Conservation (phyloP, 495 filamentous ascomycete species). For the Extremus antarcticus region DNA sequence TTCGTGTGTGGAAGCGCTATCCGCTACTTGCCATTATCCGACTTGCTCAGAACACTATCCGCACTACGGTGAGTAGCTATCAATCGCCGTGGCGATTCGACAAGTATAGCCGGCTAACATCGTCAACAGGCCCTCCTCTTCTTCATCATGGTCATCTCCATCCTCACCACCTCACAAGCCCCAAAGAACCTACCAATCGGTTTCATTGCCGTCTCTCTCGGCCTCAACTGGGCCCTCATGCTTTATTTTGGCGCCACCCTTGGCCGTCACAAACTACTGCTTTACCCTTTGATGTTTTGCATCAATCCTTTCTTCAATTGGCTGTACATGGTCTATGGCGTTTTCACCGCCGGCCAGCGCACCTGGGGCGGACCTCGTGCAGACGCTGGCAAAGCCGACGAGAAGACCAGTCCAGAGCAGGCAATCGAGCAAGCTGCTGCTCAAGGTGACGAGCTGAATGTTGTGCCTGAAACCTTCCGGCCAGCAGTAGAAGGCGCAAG, state of each 20-base stretch:
- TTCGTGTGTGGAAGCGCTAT: slow-evolving; percentile 82
- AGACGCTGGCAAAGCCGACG: slow-evolving; percentile 77
- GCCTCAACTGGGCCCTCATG: slow-evolving; percentile 93
- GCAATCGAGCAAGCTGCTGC: slow-evolving; percentile 71
- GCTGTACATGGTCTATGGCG: slow-evolving; percentile 86
- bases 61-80: slow-evolving; percentile 49
- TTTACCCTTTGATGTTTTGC: slow-evolving; percentile 84
- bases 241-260: slow-evolving; percentile 85
- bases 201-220: slow-evolving; percentile 90
- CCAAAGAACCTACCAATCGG: slow-evolving; percentile 73
- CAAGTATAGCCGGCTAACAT: no score
- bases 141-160: slow-evolving; percentile 84
- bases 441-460: slow-evolving; percentile 81
- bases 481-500: slow-evolving; percentile 45
- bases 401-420: slow-evolving; percentile 66
- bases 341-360: slow-evolving; percentile 86
- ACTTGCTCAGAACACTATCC: slow-evolving; percentile 93
- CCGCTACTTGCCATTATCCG: slow-evolving; percentile 80
- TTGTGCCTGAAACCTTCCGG: slow-evolving; percentile 83
- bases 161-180: slow-evolving; percentile 73
- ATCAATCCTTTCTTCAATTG: slow-evolving; percentile 97
- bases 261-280: slow-evolving; percentile 81
- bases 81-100: neutral
- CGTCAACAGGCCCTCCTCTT: slow-evolving; percentile 76
- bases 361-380: slow-evolving; percentile 96